Conservation (phyloP, 495 filamentous ascomycete genomes). For the Penicillium psychrofluorescens region DNA sequence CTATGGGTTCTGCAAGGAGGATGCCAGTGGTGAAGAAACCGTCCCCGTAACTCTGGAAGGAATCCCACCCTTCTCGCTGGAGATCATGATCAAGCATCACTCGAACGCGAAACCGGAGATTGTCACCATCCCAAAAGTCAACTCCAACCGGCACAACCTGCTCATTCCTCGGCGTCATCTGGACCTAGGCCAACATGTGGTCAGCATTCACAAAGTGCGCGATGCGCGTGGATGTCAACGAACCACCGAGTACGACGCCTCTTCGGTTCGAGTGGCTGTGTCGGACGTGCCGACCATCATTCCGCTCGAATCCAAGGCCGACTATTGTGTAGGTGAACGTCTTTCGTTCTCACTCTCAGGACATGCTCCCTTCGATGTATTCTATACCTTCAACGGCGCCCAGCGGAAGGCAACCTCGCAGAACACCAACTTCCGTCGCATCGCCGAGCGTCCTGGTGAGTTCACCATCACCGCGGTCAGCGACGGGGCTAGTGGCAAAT, state of each 20-base stretch:
- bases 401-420: slow-evolving; percentile 70
- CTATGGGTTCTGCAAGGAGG: slow-evolving; percentile 87
- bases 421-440: slow-evolving; percentile 75
- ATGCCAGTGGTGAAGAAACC: slow-evolving; percentile 69
- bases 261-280: slow-evolving; percentile 77
- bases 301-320: slow-evolving; percentile 70
- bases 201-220: slow-evolving; percentile 81
- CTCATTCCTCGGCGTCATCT: slow-evolving; percentile 76
- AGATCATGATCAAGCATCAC: slow-evolving; percentile 88
- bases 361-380: slow-evolving; percentile 82
- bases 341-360: slow-evolving; percentile 86
- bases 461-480: slow-evolving; percentile 80
- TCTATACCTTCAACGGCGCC: slow-evolving; percentile 77
- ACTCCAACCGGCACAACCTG: slow-evolving; percentile 64
- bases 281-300: slow-evolving; percentile 89
- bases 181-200: slow-evolving; percentile 73
- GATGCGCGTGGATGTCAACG: slow-evolving; percentile 79
- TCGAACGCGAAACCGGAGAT: slow-evolving; percentile 70
- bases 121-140: slow-evolving; percentile 69
- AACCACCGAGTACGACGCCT: slow-evolving; percentile 55
- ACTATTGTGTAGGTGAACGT: slow-evolving; percentile 94
- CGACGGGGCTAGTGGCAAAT: slow-evolving; percentile 69
- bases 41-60: slow-evolving; percentile 81
- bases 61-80: slow-evolving; percentile 79
- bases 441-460: slow-evolving; percentile 81